A percentile compares a stretch with the other conserved stretches of the same genome.
Conservation (phyloP, 2,329 filamentous ascomycete species). For the Arthrobotrys iridis region DNA sequence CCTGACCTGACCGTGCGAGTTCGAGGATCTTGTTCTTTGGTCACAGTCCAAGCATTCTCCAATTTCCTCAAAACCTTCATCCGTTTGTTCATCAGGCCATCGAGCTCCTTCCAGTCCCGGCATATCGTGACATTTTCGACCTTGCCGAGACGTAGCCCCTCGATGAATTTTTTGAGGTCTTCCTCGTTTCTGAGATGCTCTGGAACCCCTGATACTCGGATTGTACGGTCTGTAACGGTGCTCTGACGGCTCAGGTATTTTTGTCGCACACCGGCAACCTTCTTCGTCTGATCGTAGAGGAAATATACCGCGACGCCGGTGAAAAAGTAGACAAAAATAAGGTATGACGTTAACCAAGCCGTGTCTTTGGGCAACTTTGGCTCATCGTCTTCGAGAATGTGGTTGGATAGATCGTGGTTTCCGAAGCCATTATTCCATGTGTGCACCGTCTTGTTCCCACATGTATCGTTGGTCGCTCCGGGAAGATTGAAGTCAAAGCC, state of each 20-base stretch:
- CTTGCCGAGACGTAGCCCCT: conserved; percentile 85
- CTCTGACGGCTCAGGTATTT: conserved; percentile 92
- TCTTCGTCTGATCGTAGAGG: conserved; percentile 82
- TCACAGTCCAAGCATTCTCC: conserved; percentile 83
- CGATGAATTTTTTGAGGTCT: conserved; percentile 84
- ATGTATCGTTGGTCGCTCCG: conserved; percentile 37
- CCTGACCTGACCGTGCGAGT: conserved; percentile 81
- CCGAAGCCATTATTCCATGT: conserved; percentile 16
- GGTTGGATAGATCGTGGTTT: neutral
- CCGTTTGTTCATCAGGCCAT: conserved; percentile 76
- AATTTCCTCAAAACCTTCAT: conserved; percentile 74
- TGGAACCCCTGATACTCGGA: conserved; percentile 89
- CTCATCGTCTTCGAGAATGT: neutral
- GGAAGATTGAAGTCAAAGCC: conserved; percentile 27
- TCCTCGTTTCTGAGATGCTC: conserved; percentile 79
- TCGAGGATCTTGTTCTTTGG: conserved; percentile 73
- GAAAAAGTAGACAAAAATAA: conserved; percentile 95
- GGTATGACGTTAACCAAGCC: conserved; percentile 79
- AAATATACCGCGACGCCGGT: conserved; percentile 82
- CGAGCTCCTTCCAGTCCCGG: conserved; percentile 84
- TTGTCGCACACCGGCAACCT: conserved; percentile 85
- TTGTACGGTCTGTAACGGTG: conserved; percentile 94
- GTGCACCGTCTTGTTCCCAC: conserved; percentile 24
- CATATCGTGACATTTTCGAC: conserved; percentile 90
- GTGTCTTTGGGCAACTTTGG: conserved; percentile 64